phyloP scores from a whole-genome alignment of 176 grass and related monocot genomes.

The Ensete ventricosum region DNA sequence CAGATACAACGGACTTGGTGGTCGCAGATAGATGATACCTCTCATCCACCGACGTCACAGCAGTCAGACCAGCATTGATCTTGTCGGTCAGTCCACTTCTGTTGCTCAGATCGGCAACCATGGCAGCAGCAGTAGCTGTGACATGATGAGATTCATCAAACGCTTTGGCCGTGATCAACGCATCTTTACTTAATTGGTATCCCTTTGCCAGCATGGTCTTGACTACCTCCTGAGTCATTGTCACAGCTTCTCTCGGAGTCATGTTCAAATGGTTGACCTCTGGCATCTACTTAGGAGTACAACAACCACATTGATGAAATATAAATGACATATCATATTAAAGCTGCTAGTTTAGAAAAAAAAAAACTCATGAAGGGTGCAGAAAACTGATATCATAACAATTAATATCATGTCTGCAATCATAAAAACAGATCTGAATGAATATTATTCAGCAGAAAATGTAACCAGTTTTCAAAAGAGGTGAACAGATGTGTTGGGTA shows the following conservation, averaged over 20 bases:
- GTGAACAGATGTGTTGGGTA: no score
- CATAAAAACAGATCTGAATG: no score
- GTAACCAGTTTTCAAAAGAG: no score
- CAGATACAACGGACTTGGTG: slow-evolving; percentile 54
- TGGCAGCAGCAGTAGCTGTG: slow-evolving; percentile 52
- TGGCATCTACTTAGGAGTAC: slow-evolving; percentile 27
- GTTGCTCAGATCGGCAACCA: slow-evolving; percentile 71
- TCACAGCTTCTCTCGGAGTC: slow-evolving; percentile 67
- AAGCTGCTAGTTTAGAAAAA: no score
- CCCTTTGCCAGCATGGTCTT: slow-evolving; percentile 73
- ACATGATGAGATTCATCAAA: slow-evolving; percentile 74
- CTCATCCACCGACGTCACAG: slow-evolving; percentile 67
- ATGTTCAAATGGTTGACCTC: slow-evolving; percentile 47
- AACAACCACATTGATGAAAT: no score
- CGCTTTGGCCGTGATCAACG: slow-evolving; percentile 70
- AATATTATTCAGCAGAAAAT: no score
- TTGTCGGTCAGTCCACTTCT: slow-evolving; percentile 68
- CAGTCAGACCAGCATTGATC: slow-evolving; percentile 58
- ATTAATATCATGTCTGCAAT: no score
- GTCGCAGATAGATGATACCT: slow-evolving; percentile 50
- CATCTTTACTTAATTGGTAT: slow-evolving; percentile 78
- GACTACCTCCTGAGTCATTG: slow-evolving; percentile 74
- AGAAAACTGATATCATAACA: no score
- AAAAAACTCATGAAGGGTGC: no score
- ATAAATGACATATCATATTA: no score